Base-by-base conservation (phyloP, 1,284 basidiomycete species). In the Apiotrichum akiyoshidainum region DNA sequence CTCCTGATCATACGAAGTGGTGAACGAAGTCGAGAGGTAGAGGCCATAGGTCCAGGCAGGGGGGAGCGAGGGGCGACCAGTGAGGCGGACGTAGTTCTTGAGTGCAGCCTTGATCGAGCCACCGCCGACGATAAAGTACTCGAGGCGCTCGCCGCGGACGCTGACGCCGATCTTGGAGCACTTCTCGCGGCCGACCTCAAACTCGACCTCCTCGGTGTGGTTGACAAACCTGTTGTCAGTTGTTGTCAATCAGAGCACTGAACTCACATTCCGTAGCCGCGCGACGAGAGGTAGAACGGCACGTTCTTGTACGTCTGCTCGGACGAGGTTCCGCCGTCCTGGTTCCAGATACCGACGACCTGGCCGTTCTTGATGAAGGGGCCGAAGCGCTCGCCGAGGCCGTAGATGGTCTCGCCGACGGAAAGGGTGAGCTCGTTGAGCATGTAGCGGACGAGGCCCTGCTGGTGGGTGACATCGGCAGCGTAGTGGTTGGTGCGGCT, bases 21-120 rank as follows among this genome's bases (percentile, higher is more conserved):
- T 78, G 80, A 89, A 89, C 0, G 86, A 88, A 1, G 87, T 89
- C 8, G 86, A 86, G 21, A 89, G 80, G 86, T 87, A 88, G 6
- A 89, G 82, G 1, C 87, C 87, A 68, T 86, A 89, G 0, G 86
- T 84, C 87, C 87, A 88, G 8, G 83, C 76, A 2, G 86, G 87
- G 16, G 87, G 79, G 13, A 87, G 74, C n/a, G 84, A 85, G 6
- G 65, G 66, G 26, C 54, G 62, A 26, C 63, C 59, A 31, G 53
- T 59, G 14, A 70, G 52, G 31, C 55, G 52, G 44, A 65, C 65
- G 47, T 74, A 74, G 60, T 69, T 70, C 35, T 52, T 26, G 16
- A 72, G 58, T 19, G 69, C 72, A 10, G 57, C 65, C 62, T 72
- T 75, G 64, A 69, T 64, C 5, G 66, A 66, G 17, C 69, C 69